These are phyloP conservation scores for Dactylonectria estremocensis DNA, from an alignment of 2,329 filamentous ascomycete species.

Conservation along the genomic window DNA sequence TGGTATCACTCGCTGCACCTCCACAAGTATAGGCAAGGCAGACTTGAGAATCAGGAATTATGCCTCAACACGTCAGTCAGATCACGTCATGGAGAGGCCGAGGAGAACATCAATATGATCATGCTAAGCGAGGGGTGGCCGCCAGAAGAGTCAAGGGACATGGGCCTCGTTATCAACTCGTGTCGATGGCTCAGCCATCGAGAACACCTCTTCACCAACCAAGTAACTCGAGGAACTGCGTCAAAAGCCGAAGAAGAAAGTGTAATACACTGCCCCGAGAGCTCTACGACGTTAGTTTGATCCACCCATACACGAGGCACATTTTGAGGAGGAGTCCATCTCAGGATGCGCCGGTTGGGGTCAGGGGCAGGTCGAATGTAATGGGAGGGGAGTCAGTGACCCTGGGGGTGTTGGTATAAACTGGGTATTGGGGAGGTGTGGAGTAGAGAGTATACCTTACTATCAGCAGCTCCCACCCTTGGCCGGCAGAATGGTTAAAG, in stretches of 20 bases:
- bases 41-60: no score
- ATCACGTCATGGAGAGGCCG: no score
- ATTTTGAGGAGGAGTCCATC: no score
- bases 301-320: no score
- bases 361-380: no score
- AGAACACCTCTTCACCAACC: neutral
- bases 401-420: neutral
- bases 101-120: neutral
- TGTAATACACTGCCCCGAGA: no score
- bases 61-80: no score
- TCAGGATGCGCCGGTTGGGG: no score
- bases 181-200: neutral
- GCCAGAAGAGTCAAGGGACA: neutral
- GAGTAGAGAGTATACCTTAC: conserved; percentile 5
- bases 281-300: no score
- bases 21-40: no score
- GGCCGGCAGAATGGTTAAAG: neutral
- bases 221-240: neutral
- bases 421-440: neutral
- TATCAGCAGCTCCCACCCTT: neutral
- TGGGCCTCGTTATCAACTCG: neutral
- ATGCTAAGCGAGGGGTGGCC: neutral
- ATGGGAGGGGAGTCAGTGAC: no score
- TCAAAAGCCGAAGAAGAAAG: neutral
- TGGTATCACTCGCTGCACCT: neutral